Evolutionary conservation across 495 filamentous ascomycete species (phyloP), one percentile per base, ranked within the genome.

Genomic region (Xylaria castorea): DNA sequence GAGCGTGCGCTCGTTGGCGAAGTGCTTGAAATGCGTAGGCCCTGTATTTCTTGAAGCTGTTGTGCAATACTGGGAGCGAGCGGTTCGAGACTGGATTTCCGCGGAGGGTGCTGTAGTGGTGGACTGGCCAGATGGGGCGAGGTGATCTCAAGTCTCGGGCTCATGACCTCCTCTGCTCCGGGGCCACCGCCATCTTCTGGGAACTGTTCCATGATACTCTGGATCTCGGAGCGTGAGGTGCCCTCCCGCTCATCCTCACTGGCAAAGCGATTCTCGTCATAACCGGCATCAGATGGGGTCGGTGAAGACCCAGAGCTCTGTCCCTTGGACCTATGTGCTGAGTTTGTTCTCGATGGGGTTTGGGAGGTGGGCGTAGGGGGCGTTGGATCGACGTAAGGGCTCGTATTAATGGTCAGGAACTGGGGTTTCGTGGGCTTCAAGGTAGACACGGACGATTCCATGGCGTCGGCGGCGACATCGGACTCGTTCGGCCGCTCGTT

Each of bases 131-230:
- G 84, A 63, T 92, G 84, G 62, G 93, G 90, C 40, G 89, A 91
- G 48, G 91, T 91, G 55, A 92, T 85, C 80, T 92, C 92, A 32
- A 95, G 80, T 18, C 90, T 87, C 20, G 94, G 92, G 62, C 93
- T 93, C 91, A 94, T 93, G 72, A 94, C 92, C 80, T 94, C 92
- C 12, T 93, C 88, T 68, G 89, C 87, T 38, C 85, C 90, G 14
- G 87, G 90, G 14, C 89, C 91, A 63, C 89, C 88, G 2, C 88
- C 87, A 25, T 88, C 88, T 74, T 92, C 90, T 75, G 89, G 89
- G 68, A 94, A 94, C 76, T 90, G 92, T 73, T 94, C 94, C 91
- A 99, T 97, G 73, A 99, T 98, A 77, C 87, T 97, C 81, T 98
- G 93, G 63, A 99, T 98, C 79, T 98, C 96, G 1, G 91, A 90